Evolutionary conservation across 2,329 filamentous ascomycete species (phyloP).

Genomic region (Pseudogymnoascus sp.): DNA sequence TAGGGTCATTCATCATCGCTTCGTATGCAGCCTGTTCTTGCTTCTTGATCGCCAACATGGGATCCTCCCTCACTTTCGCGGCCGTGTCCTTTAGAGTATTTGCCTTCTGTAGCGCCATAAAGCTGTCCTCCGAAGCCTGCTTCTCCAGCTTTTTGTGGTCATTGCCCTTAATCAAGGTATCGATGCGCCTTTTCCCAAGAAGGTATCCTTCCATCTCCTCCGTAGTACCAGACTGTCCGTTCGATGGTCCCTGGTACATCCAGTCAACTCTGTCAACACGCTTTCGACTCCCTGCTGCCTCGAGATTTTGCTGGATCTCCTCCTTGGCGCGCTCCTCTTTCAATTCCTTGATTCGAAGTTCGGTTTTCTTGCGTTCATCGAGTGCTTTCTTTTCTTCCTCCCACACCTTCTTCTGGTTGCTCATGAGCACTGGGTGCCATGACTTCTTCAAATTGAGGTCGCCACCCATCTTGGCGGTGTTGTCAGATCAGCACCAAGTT

Average conservation of each 20-base stretch:
- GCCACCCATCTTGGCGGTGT: conserved; percentile 65
- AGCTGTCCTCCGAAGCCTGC: conserved; percentile 50
- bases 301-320: conserved; percentile 82
- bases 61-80: conserved; percentile 81
- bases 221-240: conserved; percentile 62
- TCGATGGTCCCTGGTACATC: conserved; percentile 90
- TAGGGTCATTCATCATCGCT: conserved; percentile 70
- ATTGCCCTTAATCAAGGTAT: conserved; percentile 73
- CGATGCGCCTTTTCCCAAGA: conserved; percentile 84
- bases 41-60: conserved; percentile 84
- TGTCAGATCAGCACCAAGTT: neutral
- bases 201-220: conserved; percentile 94
- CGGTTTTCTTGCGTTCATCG: conserved; percentile 88
- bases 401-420: conserved; percentile 86
- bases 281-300: conserved; percentile 76
- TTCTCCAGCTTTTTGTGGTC: conserved; percentile 78
- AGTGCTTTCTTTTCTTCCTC: conserved; percentile 87
- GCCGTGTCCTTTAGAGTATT: conserved; percentile 73
- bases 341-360: conserved; percentile 84
- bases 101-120: conserved; percentile 57
- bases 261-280: conserved; percentile 82
- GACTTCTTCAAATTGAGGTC: conserved; percentile 93
- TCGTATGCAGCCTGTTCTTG: conserved; percentile 78
- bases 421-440: conserved; percentile 86
- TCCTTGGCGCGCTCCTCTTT: conserved; percentile 89